Base-by-base conservation (phyloP, 768 basidiomycete species). In the Mrakia hoshinonis region DNA sequence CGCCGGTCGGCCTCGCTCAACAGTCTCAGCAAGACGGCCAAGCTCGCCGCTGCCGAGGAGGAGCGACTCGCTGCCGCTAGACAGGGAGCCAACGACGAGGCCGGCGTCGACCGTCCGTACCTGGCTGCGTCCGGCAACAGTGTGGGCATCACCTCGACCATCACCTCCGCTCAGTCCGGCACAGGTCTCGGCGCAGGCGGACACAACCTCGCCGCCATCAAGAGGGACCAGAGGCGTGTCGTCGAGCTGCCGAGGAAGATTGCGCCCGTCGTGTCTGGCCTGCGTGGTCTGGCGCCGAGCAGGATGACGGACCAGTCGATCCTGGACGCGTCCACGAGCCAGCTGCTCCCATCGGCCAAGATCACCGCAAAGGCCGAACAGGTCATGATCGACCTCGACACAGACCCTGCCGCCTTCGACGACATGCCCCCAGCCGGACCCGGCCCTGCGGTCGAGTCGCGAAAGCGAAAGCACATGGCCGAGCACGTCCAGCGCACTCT, bases 41-140 rank as follows among this genome's bases (percentile, higher is more conserved):
- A 58, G 48, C 67, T 67, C 29, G 47, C 58, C 26, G 64, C 66
- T 31, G 67, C 63, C 6, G 73, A 69, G 47, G 63, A 68, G 34
- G 63, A 60, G 36, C 52, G 31, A 4, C 24, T 58, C 36, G 60
- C 68, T 34, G 47, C 47, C 43, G 72, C 67, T 73, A 15, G 75
- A 10, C 52, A 48, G 12, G 36, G 36, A 18, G 49, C 34, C 39
- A 26, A 68, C 38, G 54, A 64, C 58, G 52, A 58, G 38, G 63
- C 58, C 18, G 68, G 55, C 26, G 68, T 52, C 22, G 70, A 67
- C 29, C 18, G 60, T 46, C 75, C 72, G n/a, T 92, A 92, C 77
- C 84, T 90, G 69, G 92, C 92, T 47, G 95, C 95, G 2, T 97
- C 94, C 10, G 94, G 94, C 7, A 98, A 99, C 81, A 93, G 90